phyloP scores from a whole-genome alignment of 345 rosid genomes.

The Eucalyptus virginea region DNA sequence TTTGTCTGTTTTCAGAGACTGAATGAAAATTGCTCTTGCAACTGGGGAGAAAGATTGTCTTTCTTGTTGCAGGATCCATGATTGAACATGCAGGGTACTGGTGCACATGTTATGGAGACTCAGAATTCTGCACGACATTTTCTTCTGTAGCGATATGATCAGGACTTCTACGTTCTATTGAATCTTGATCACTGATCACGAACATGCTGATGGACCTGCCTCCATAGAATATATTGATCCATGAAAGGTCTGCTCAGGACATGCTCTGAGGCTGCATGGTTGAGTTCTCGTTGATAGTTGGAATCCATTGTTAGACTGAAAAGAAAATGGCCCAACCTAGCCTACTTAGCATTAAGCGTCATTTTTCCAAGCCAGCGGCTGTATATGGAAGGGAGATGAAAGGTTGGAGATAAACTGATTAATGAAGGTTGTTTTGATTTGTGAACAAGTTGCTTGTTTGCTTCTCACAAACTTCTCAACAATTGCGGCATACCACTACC shows the following conservation, averaged over 20 bases:
- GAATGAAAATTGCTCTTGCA: neutral
- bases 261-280: neutral
- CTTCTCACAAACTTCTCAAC: neutral
- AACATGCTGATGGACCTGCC: neutral
- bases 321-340: neutral
- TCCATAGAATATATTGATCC: neutral
- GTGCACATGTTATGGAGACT: neutral
- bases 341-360: neutral
- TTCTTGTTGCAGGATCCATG: neutral
- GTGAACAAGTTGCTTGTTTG: neutral
- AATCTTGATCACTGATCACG: neutral
- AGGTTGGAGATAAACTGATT: neutral
- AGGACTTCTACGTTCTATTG: neutral
- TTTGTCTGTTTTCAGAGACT: neutral
- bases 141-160: neutral
- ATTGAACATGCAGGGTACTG: neutral
- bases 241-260: neutral
- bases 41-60: neutral
- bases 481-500: neutral
- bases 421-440: neutral
- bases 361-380: neutral
- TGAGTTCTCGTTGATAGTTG: neutral
- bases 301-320: neutral
- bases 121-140: neutral
- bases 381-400: neutral